Evolutionary conservation across 441 rosid genomes (phyloP), one percentile per base, ranked within the genome.

Genomic region (Sinapis alba): DNA sequence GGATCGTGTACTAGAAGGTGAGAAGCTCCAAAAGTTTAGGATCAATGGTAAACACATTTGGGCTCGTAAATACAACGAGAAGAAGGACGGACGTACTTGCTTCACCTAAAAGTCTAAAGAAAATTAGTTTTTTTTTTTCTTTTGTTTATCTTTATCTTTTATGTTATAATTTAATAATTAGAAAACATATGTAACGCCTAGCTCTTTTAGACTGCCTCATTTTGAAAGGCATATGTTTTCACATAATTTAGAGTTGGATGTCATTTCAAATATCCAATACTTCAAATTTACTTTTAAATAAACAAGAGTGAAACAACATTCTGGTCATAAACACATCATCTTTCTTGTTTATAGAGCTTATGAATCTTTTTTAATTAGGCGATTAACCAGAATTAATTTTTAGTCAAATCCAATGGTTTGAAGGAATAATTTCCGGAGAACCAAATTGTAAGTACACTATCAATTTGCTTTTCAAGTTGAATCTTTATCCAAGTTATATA

Each of bases 11-110:
- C 78, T 89, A 10, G 24, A 50, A 1, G 91, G 90, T 0, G n/a
- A 32, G 21, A 83, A 69, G 20, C 68, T 88, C 0, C 83, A 85
- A 0, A 89, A 86, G 23, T 64, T 77, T 58, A 74, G 72, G 59
- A 71, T 76, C 72, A 83, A 89, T 13, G 86, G 91, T 7, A 89
- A 89, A 30, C 94, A 89, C 47, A 86, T 88, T 2, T 89, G 94
- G 97, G 89, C 88, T 67, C 83, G 97, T 9, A 89, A 91, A 68
- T 91, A 82, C 38, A 47, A 34, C 19, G 88, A 83, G 4, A 84
- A 84, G 1, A 75, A 85, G 15, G 87, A 83, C 1, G 4, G 8
- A 62, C 27, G 50, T 34, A 27, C 24, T 16, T 28, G 15, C 0
- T 30, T 16, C 4, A 5, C 6, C 12, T 38, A 15, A 67, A 41